Percentiles rank a stretch among this genome's conserved stretches.
phyloP scores from a whole-genome alignment of 73 alveolate genomes.

The Paramecium pentaurelia region DNA sequence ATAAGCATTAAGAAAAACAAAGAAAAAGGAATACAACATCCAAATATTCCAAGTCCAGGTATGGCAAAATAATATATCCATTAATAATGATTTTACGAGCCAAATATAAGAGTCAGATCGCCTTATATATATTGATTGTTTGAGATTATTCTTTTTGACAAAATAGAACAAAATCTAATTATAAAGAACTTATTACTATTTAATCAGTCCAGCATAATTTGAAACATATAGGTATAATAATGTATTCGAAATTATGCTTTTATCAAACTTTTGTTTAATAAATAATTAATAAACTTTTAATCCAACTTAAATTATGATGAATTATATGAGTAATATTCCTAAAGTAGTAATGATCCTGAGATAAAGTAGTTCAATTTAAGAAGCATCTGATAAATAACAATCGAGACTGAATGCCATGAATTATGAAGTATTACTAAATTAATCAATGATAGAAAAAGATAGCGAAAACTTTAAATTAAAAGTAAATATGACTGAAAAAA shows the following conservation, averaged over 20 bases:
- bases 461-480: neutral
- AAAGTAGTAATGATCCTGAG: neutral
- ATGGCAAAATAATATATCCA: neutral
- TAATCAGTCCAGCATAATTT: neutral
- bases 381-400: neutral
- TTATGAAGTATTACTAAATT: neutral
- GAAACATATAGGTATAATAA: neutral
- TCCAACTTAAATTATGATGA: neutral
- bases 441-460: neutral
- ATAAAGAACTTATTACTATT: neutral
- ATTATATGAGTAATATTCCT: neutral
- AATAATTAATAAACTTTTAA: neutral
- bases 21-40: neutral
- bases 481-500: neutral
- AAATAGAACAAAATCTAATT: neutral
- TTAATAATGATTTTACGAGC: neutral
- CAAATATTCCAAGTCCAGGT: neutral
- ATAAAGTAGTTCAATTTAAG: neutral
- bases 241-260: neutral
- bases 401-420: neutral
- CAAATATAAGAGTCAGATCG: neutral
- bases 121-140: neutral
- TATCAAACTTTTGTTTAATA: neutral
- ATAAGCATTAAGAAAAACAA: neutral
- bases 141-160: neutral